Conservation (phyloP, 495 filamentous ascomycete genomes). For the Aspergillus bridgeri region DNA sequence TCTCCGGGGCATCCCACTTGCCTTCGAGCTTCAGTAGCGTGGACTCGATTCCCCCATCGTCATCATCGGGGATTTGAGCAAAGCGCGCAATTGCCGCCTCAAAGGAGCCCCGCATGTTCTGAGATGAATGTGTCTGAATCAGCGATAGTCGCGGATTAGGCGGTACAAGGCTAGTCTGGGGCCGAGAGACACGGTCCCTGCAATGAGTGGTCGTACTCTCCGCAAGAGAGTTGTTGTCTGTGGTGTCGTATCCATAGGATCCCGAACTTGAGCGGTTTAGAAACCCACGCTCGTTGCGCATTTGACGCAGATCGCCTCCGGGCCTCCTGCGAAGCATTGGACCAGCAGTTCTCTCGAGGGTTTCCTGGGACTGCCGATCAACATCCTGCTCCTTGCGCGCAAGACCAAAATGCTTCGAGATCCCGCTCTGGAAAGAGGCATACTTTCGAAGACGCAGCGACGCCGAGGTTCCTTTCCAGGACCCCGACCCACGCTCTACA, state of each 20-base stretch:
- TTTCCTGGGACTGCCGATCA: conserved; percentile 33
- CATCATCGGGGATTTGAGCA: conserved; percentile 85
- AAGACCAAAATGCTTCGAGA: conserved; percentile 55
- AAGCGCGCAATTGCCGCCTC: conserved; percentile 86
- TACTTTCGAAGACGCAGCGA: conserved; percentile 54
- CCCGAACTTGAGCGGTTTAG: conserved; percentile 59
- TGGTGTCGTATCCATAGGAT: conserved; percentile 69
- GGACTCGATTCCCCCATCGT: conserved; percentile 90
- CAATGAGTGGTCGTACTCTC: conserved; percentile 21
- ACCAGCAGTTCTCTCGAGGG: conserved; percentile 34
- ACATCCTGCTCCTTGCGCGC: conserved; percentile 57
- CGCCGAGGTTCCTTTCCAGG: conserved; percentile 27
- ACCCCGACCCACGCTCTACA: conserved; percentile 26
- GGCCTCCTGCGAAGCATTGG: conserved; percentile 76
- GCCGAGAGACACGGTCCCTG: conserved; percentile 27
- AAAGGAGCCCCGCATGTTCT: conserved; percentile 80
- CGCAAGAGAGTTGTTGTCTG: conserved; percentile 63
- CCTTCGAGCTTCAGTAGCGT: conserved; percentile 92
- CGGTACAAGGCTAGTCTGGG: conserved; percentile 32
- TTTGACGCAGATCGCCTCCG: conserved; percentile 83
- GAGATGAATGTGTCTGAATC: conserved; percentile 70
- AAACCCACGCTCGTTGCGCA: conserved; percentile 67
- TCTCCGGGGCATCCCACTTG: conserved; percentile 48
- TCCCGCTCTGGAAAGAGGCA: conserved; percentile 72
- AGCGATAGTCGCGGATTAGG: conserved; percentile 55